Base-by-base conservation (phyloP, 2,329 filamentous ascomycete species). In the Aspergillus tubingensis region DNA sequence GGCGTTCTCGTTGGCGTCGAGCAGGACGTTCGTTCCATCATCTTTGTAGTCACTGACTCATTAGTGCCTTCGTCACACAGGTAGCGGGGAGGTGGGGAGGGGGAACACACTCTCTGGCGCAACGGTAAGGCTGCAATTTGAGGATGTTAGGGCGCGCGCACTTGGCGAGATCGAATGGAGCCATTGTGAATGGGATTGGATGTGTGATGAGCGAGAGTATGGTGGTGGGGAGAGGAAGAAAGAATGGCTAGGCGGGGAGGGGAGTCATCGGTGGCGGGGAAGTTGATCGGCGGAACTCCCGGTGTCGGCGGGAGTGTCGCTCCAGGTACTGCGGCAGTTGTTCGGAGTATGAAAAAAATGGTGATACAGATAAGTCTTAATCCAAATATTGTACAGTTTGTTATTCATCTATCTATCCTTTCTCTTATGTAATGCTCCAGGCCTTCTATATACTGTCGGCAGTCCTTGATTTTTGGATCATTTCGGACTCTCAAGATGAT, bases 1-100 rank as follows among this genome's bases (percentile, higher is more conserved):
- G 61, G 95, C 92, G 73, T 99, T 99, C 80, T 99, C 95, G 72
- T 99, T 99, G 69, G 95, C 95, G 75, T 99, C 95, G 67, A 99
- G 90, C 55, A 99, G 88, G 70, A 98, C 88, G 73, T 98, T 98
- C 61, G 88, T 94, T 68, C 95, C 95, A 74, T 99, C 91, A 76
- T 99, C 94, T 81, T 99, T 97, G 85, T 99, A 98, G 85, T 99
- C 95, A 81, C 92, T 96, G 73, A 72, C 54, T 69, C 65, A 64
- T 75, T 66, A 71, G 68, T 64, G 52, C 51, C 58, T 55, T 59
- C 44, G 51, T 57, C 63, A 54, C 19, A 50, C 17, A 49, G 38
- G 54, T 30, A 39, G 25, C 47, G 58, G 57, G 13, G 44, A 59
- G 55, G 51, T 54, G 61, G 58, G 54, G 60, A 54, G 54, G 61